Evolutionary conservation across 2,329 filamentous ascomycete genomes (phyloP).

Genomic region (Sclerotinia subarctica): DNA sequence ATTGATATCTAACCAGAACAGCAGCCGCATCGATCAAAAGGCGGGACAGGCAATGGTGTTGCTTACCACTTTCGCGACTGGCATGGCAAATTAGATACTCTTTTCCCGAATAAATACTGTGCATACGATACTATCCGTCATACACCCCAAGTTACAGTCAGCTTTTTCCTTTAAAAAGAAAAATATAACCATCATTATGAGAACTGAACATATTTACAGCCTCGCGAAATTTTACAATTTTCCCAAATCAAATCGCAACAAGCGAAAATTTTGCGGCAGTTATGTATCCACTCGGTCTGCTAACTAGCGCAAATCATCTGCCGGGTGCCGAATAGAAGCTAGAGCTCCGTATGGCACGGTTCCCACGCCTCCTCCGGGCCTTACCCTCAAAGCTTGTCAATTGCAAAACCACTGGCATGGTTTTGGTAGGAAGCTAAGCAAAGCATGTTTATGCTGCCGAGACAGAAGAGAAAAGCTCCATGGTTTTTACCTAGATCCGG

Average conservation of each 20-base stretch:
- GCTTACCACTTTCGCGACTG: not conserved
- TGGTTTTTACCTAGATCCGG: not conserved
- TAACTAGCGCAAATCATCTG: not conserved
- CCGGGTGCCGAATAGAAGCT: not conserved
- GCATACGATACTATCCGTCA: not conserved
- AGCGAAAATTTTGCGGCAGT: not conserved
- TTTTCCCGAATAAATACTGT: not conserved
- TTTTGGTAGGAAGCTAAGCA: constrained; percentile 30
- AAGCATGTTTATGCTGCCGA: constrained; percentile 27
- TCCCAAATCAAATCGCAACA: not conserved
- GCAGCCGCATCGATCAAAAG: not conserved
- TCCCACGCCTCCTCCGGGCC: not conserved
- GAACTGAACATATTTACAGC: not conserved
- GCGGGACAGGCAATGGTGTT: not conserved
- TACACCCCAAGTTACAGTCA: not conserved
- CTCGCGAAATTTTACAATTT: not conserved
- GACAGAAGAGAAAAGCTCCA: constrained; percentile 30
- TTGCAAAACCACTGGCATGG: constrained; percentile 23
- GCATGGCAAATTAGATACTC: not conserved
- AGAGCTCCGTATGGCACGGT: not conserved
- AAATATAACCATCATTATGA: not conserved
- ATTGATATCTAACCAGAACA: no score
- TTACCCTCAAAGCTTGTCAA: not conserved
- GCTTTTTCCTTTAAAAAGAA: not conserved
- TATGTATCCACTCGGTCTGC: not conserved